Conservation (phyloP, 139 green algal species). For the Chlorella sp. region DNA sequence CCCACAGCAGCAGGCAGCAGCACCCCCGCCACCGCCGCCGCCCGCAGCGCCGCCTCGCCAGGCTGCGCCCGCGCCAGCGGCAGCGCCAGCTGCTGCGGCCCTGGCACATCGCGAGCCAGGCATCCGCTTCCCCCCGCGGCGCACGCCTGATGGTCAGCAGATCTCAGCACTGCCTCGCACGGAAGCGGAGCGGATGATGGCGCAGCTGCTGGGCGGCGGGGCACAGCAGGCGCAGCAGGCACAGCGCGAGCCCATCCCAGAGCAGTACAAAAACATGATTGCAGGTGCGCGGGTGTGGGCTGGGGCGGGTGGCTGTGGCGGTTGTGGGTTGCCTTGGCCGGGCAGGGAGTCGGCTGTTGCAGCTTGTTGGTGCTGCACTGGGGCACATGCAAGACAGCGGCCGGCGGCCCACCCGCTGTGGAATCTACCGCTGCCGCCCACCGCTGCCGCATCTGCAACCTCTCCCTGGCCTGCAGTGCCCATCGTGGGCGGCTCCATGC, state of each 20-base stretch:
- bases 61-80: not conserved
- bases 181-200: conserved; percentile 21
- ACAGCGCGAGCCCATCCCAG: not conserved
- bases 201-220: not conserved
- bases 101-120: conserved; percentile 3
- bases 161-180: conserved; percentile 49
- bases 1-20: not conserved
- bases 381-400: too few species aligned
- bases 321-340: too few species aligned
- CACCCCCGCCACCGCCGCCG: too few species aligned
- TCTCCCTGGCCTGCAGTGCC: not conserved
- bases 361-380: too few species aligned
- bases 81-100: not conserved
- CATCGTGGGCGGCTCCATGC: conserved; percentile 25
- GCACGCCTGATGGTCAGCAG: conserved; percentile 43
- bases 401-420: too few species aligned
- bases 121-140: conserved; percentile 58
- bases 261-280: not conserved
- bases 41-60: not conserved
- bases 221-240: not conserved
- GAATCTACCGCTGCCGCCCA: too few species aligned
- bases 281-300: too few species aligned
- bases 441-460: too few species aligned
- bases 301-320: too few species aligned
- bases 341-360: too few species aligned